Percentiles rank a stretch among this genome's conserved stretches.
These are phyloP conservation scores for Millerozyma miso DNA, from an alignment of 805 yeast species.

Conservation along the genomic window DNA sequence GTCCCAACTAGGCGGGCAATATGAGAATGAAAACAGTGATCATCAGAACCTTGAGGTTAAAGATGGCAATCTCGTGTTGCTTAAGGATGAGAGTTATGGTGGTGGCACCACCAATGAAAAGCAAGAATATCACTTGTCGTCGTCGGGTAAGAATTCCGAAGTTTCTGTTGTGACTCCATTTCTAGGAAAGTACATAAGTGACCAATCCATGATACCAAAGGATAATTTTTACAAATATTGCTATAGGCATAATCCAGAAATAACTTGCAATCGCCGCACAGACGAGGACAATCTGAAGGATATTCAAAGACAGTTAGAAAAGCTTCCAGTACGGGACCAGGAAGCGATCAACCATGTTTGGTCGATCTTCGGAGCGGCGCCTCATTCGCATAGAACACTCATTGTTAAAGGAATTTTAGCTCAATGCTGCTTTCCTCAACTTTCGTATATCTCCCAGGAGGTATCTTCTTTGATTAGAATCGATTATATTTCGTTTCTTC, in stretches of 20 bases:
- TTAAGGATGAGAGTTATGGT: neutral
- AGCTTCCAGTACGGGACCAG: slow-evolving; percentile 65
- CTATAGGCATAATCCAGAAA: slow-evolving; percentile 90
- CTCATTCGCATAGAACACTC: slow-evolving; percentile 62
- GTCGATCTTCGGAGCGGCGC: slow-evolving; percentile 77
- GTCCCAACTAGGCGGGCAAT: neutral
- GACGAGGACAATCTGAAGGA: slow-evolving; percentile 62
- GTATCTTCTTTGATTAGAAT: slow-evolving; percentile 76
- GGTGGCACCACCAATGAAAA: neutral
- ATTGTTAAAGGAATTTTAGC: slow-evolving; percentile 79
- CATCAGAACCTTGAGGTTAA: neutral
- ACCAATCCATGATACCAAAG: slow-evolving; percentile 38
- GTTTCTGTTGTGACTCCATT: slow-evolving; percentile 27
- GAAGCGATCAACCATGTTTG: slow-evolving; percentile 78
- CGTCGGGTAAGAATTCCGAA: neutral
- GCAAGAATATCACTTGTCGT: neutral
- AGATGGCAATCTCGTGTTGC: neutral
- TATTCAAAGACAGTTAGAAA: slow-evolving; percentile 55
- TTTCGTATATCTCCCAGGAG: slow-evolving; percentile 79
- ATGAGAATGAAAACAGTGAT: neutral
- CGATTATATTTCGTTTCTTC: slow-evolving; percentile 82
- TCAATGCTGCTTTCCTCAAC: slow-evolving; percentile 93
- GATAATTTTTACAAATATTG: slow-evolving; percentile 70
- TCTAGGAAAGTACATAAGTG: slow-evolving; percentile 36
- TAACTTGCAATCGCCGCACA: slow-evolving; percentile 64